Conservation (phyloP, 805 yeast genomes). For the Saccharomycopsis oosterbeekiorum region DNA sequence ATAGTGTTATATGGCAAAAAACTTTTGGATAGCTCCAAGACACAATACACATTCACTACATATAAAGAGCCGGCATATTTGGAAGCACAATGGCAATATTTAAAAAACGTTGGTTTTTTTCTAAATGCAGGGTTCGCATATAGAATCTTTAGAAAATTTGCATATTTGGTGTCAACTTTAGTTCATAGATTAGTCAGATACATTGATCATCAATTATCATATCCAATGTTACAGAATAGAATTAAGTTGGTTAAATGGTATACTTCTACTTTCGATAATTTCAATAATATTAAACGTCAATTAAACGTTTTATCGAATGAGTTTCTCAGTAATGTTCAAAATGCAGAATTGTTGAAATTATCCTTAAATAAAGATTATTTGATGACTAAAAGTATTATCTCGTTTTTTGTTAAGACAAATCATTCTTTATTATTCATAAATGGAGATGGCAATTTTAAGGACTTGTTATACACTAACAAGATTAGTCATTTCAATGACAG, state of each 20-base stretch:
- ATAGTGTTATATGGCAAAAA: constrained; percentile 66
- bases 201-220: constrained; percentile 59
- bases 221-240: constrained; percentile 31
- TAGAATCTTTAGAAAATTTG: constrained; percentile 72
- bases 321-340: constrained; percentile 61
- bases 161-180: constrained; percentile 51
- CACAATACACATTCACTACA: constrained; percentile 57
- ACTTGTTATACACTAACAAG: constrained; percentile 63
- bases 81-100: constrained; percentile 69
- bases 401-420: constrained; percentile 27
- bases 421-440: constrained; percentile 46
- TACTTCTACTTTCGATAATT: constrained; percentile 54
- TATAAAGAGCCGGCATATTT: constrained; percentile 88
- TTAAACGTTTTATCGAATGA: constrained; percentile 66
- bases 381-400: constrained; percentile 4
- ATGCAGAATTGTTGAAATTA: constrained; percentile 53
- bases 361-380: constrained; percentile 22
- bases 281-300: constrained; percentile 71
- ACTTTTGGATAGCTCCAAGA: constrained; percentile 63
- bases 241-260: constrained; percentile 48
- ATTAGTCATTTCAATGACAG: background rate
- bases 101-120: constrained; percentile 66
- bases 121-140: constrained; percentile 68
- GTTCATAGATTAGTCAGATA: constrained; percentile 60
- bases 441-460: constrained; percentile 41